Base-by-base conservation (phyloP, 2,329 filamentous ascomycete species). In the Colletotrichum viniferum region DNA sequence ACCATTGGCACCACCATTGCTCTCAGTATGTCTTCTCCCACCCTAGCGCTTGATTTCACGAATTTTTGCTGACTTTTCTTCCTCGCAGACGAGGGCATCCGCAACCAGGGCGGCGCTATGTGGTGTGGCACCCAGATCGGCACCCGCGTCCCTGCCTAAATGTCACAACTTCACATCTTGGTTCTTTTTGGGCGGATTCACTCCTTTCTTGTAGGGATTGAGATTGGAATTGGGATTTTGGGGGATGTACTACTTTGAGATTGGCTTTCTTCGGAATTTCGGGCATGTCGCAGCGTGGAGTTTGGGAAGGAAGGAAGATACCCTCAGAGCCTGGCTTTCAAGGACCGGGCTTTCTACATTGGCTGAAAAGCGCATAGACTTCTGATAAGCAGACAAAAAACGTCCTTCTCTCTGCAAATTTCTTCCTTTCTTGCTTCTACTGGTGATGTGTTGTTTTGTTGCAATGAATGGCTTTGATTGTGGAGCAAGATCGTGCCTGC, bases 61-160 rank as follows among this genome's bases (percentile, higher is more conserved):
- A n/a, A 16, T 2, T 28, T 16, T 9, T 56, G 18, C 64, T 72
- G 18, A 69, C 24, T 7, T 34, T 28, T 7, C 34, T 24, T 34
- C 7, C 14, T 43, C 16, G 3, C 14, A 72, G 70, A 65, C 2
- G 64, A 74, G 8, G 32, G 36, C 26, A 76, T 77, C 68, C 73
- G 70, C 55, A 78, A 74, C 13, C 43, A 72, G 52, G 70, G 69
- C 8, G 77, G 70, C 34, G 30, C 68, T 4, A 68, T 71, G 8
- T 77, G 76, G 56, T 75, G 70, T 8, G 75, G 73, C 32, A 62
- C 64, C 26, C 67, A 76, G 63, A 69, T 74, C 8, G 66, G 77
- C 34, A 58, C 52, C 1, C 43, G 43, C 43, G 43, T 48, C n/a
- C 48, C 38, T 18, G 61, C 48, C 26, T 55, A 24, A 52, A 52